phyloP scores from a whole-genome alignment of 2,329 filamentous ascomycete species.

The Colletotrichum nymphaeae region DNA sequence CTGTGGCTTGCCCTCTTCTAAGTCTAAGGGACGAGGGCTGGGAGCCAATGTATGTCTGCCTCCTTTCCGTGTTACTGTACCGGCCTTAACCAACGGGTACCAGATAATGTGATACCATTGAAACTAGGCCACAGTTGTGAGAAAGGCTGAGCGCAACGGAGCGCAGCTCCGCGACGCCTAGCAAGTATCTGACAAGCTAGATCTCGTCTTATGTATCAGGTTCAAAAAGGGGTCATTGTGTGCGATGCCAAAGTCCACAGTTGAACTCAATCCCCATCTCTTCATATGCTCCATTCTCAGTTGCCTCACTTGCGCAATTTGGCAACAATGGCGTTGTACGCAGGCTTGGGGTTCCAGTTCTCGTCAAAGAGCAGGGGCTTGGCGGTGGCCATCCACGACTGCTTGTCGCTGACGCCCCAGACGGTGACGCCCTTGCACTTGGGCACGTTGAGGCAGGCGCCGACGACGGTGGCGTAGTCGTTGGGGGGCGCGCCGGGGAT shows the following conservation, averaged over 20 bases:
- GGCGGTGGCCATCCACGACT: slow-evolving; percentile 61
- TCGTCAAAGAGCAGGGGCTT: slow-evolving; percentile 66
- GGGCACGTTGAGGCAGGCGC: slow-evolving; percentile 66
- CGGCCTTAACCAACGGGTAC: no score
- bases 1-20: no score
- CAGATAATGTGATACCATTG: no score
- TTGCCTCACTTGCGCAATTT: slow-evolving; percentile 38
- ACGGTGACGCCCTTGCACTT: slow-evolving; percentile 76
- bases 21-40: no score
- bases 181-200: no score
- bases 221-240: no score
- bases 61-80: no score
- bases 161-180: no score
- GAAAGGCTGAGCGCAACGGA: no score
- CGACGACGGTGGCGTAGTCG: slow-evolving; percentile 68
- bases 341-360: slow-evolving; percentile 61
- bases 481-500: slow-evolving; percentile 66
- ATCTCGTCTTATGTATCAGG: no score
- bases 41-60: no score
- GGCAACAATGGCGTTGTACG: slow-evolving; percentile 58
- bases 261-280: not conserved
- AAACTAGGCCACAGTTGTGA: no score
- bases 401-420: slow-evolving; percentile 64
- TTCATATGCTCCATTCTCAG: not conserved
- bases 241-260: not conserved